Evolutionary conservation across 768 basidiomycete species (phyloP), one percentile per base, ranked within the genome.

Genomic region (Artomyces pyxidatus): DNA sequence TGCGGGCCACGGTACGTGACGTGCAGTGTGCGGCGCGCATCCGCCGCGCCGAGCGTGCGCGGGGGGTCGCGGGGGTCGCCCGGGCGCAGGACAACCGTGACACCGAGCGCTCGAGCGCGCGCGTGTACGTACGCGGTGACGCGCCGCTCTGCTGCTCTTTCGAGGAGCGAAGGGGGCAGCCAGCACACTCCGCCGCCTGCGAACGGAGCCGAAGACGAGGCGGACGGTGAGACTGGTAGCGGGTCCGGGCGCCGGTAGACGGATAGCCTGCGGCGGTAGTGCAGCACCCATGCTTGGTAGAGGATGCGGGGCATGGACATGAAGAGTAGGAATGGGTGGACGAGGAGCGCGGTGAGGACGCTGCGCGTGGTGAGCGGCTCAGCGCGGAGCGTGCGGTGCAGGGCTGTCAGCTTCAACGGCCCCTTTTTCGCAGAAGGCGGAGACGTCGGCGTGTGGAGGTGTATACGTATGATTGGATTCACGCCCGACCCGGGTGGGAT

Each of bases 171-270:
- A 10, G 62, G 63, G 4, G 49, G 48, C 45, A 69, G 69, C 67
- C 63, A 64, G 26, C 64, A 66, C 30, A 74, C 43, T 23, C 68
- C 62, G n/a, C 61, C 57, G 51, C 58, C 40, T 8, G 41, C 32
- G 0, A 19, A 37, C 21, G 3, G 17, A 39, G 9, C 32, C 12
- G 11, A 9, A n/a, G n/a, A n/a, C n/a, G 25, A 49, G 44, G 50
- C 53, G 17, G 41, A 37, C 21, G n/a, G 40, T 3, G 32, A 44
- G 1, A 45, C 53, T 14, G 73, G 71, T 22, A 65, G 57, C 2
- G 80, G 81, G 47, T 82, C 82, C 0, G 83, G 83, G 9, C 81
- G 68, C 22, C 74, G 67, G 54, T 71, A 82, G 0, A 85, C 74
- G 45, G 75, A 70, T 17, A 86, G 66, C 6, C 64, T 52, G 58